Conservation (phyloP, 1,139 yeast species). For the Pichia sp. region DNA sequence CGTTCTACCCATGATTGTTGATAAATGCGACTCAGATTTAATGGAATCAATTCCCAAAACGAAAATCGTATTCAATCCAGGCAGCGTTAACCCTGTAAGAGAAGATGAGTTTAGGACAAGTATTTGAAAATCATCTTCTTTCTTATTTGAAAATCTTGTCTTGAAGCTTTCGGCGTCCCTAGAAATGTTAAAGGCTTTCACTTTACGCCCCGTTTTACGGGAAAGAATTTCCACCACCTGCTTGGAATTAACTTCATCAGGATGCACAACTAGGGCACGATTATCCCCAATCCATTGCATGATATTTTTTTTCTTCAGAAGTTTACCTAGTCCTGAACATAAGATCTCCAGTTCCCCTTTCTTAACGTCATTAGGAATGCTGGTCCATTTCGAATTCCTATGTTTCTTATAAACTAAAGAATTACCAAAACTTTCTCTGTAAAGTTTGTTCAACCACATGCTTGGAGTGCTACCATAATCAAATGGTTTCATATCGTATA, state of each 20-base stretch:
- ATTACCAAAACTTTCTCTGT: slow-evolving; percentile 21
- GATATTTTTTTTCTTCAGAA: slow-evolving; percentile 17
- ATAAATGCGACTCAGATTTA: slow-evolving; percentile 21
- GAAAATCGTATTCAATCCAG: slow-evolving; percentile 25
- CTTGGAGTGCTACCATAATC: slow-evolving; percentile 22
- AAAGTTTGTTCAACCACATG: slow-evolving; percentile 22
- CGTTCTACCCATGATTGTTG: slow-evolving; percentile 26
- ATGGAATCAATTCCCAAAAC: slow-evolving; percentile 31
- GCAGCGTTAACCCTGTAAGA: slow-evolving; percentile 28
- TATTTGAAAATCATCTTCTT: slow-evolving; percentile 19
- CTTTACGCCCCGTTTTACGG: slow-evolving; percentile 9
- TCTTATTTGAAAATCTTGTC: not conserved
- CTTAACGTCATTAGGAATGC: slow-evolving; percentile 19
- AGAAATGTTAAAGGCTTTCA: slow-evolving; percentile 13
- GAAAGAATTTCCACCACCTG: slow-evolving; percentile 16
- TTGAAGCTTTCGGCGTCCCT: slow-evolving; percentile 19
- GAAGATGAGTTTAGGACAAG: slow-evolving; percentile 24
- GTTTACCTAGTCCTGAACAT: slow-evolving; percentile 23
- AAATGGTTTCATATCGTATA: slow-evolving; percentile 25
- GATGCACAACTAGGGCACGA: slow-evolving; percentile 24
- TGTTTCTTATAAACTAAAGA: slow-evolving; percentile 22
- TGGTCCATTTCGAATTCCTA: slow-evolving; percentile 24
- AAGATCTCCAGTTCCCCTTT: slow-evolving; percentile 25
- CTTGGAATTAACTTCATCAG: slow-evolving; percentile 26
- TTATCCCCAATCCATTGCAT: slow-evolving; percentile 6